A percentile compares a stretch with the other conserved stretches of the same genome.
Evolutionary conservation across 2,329 filamentous ascomycete genomes (phyloP).

Genomic region (Aureobasidium sp.): DNA sequence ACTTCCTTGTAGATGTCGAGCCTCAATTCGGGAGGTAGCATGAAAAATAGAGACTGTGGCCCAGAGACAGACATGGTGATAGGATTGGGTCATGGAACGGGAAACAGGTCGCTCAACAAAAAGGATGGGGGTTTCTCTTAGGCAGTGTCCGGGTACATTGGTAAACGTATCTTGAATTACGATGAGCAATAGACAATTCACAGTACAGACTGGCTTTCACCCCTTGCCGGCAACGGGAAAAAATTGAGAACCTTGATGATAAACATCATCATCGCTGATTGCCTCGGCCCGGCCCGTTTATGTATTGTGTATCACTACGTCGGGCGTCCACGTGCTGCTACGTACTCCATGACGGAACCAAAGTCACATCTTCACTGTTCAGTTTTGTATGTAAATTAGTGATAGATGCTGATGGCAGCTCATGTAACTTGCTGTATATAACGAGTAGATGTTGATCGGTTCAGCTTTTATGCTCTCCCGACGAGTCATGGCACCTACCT

Average conservation of each 20-base stretch:
- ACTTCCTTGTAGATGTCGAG: slow-evolving; percentile 41
- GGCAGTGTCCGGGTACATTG: neutral
- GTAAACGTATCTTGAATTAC: neutral
- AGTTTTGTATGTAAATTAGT: neutral
- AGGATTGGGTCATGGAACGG: neutral
- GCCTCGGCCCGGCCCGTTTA: neutral
- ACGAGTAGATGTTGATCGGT: neutral
- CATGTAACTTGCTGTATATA: neutral
- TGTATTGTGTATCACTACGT: neutral
- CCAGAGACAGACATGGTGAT: neutral
- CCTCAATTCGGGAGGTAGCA: slow-evolving; percentile 39
- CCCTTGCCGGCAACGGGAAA: neutral
- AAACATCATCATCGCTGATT: neutral
- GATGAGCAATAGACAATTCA: neutral
- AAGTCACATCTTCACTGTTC: neutral
- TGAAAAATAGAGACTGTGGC: slow-evolving; percentile 31
- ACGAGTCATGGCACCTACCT: neutral
- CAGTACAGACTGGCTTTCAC: neutral
- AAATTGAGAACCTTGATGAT: slow-evolving; percentile 7
- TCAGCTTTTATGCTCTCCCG: neutral
- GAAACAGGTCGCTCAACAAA: neutral
- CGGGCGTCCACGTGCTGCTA: neutral
- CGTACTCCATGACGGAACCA: neutral
- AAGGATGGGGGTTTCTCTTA: neutral
- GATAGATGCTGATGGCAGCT: neutral